Evolutionary conservation across 2,329 filamentous ascomycete species (phyloP).

Genomic region (Magnaporthales sp.): DNA sequence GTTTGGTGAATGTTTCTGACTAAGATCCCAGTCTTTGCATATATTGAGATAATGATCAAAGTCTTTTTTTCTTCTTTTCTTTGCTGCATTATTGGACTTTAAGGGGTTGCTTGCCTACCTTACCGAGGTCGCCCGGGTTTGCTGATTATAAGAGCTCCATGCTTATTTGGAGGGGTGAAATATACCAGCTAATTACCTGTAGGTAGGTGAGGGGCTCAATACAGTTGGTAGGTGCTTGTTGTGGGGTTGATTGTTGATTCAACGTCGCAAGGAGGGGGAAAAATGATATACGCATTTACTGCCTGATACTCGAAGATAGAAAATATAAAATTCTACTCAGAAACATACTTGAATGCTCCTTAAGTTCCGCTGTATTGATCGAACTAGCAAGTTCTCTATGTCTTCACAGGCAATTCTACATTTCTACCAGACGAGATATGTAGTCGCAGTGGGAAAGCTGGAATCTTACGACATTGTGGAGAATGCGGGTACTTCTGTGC

Average conservation of each 20-base stretch:
- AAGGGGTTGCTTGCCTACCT: background rate
- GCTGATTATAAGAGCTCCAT: background rate
- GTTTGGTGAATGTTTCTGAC: background rate
- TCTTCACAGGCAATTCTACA: background rate
- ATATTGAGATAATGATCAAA: background rate
- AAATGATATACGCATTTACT: background rate
- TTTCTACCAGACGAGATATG: background rate
- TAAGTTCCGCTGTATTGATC: background rate
- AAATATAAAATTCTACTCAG: background rate
- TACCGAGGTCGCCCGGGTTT: background rate
- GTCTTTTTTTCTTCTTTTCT: background rate
- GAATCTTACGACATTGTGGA: background rate
- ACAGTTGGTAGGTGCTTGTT: background rate
- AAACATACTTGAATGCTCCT: background rate
- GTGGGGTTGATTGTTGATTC: background rate
- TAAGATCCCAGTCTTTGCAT: background rate
- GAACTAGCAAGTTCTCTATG: background rate
- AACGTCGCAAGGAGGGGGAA: background rate
- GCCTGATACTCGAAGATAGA: too few species aligned
- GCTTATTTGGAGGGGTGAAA: background rate
- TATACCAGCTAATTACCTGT: background rate
- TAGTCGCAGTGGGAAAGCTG: background rate
- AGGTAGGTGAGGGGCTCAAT: background rate
- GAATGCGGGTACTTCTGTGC: background rate
- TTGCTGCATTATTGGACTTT: too few species aligned